Base-by-base conservation (phyloP, 148 eudicot species). In the Vaccinium myrtillus region DNA sequence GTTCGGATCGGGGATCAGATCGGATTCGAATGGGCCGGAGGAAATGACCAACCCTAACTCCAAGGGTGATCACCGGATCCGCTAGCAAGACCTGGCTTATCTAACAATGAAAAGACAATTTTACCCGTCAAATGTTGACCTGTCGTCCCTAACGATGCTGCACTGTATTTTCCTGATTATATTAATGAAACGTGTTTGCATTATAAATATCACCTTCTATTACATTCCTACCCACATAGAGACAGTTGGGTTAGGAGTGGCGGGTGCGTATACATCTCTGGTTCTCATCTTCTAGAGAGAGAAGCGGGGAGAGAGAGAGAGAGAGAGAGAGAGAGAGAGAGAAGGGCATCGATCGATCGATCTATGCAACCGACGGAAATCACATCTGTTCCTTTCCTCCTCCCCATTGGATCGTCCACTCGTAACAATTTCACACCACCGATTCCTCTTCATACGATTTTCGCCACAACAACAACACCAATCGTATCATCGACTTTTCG, bases 321-420 rank as follows among this genome's bases (percentile, higher is more conserved):
- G 79, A 78, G 81, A 54, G 6, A 49, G 79, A 12, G 56, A 50
- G 79, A 75, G 58, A 23, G 36, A 80, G 71, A 43, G 27, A 19
- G 4, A 4, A 15, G 27, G 46, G 36, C 18, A 32, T 78, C 61
- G 16, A 79, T 80, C 83, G 16, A 32, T 78, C 61, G 23, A 79
- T 85, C 86, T 85, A 85, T 85, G 86, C 86, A 79, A 79, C 51
- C 86, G 86, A 75, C 25, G 83, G 58, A 15, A 49, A 19, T 7
- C 15, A 25, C 65, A 46, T 77, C 81, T 75, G 25, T 65, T 77
- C 76, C 71, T 54, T 18, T 23, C 25, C 71, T n/a, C 27, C 51
- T 43, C 65, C 43, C n/a, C 27, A 12, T 49, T 76, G 15, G 55
- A 75, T 59, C 49, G 56, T 59, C 49, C 73, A 85, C 59, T 55